Evolutionary conservation across 345 rosid species (phyloP).

Genomic region (Gossypium rotundifolium): DNA sequence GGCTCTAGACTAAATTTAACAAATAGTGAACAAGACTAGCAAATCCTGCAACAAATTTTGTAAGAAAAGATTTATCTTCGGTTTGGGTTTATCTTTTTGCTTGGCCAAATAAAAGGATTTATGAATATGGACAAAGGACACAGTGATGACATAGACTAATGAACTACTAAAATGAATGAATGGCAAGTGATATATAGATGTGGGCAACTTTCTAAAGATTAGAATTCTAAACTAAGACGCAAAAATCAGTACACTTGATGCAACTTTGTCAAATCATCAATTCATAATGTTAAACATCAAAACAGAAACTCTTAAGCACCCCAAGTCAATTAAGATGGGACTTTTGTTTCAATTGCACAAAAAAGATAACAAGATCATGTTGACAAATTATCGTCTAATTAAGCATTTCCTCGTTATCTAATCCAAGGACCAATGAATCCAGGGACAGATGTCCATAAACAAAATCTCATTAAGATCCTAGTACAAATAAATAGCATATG

Average conservation of each 20-base stretch:
- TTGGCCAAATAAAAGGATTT: neutral
- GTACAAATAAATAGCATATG: neutral
- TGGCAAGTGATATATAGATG: neutral
- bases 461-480: neutral
- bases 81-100: neutral
- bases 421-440: neutral
- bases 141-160: neutral
- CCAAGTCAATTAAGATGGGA: neutral
- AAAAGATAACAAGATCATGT: neutral
- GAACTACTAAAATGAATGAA: neutral
- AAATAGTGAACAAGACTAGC: neutral
- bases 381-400: neutral
- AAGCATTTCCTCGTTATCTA: neutral
- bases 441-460: neutral
- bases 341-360: neutral
- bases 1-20: neutral
- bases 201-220: neutral
- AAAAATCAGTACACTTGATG: neutral
- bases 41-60: neutral
- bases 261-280: neutral
- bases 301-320: neutral
- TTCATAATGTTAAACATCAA: slow-evolving; percentile 1
- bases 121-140: neutral
- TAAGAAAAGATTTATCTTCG: neutral
- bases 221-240: neutral